Base-by-base conservation (phyloP, 1,139 yeast genomes). In the Debaryomycetaceae sp. region DNA sequence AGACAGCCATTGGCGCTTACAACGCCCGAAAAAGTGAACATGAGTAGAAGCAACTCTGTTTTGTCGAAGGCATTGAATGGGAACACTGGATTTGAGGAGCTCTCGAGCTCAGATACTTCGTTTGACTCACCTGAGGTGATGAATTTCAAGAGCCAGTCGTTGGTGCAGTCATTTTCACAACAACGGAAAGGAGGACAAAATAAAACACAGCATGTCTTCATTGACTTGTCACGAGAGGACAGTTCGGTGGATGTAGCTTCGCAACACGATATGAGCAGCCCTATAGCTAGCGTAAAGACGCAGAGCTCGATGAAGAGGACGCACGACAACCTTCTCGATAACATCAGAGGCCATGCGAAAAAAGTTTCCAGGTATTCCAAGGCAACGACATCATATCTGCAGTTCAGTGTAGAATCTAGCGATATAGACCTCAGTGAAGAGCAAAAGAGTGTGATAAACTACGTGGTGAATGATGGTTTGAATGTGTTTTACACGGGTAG, bases 401-500 rank as follows among this genome's bases (percentile, higher is more conserved):
- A 3, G 7, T 22, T 8, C 11, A 11, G 11, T 22, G 17, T 38
- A 17, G 33, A 22, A 37, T n/a, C 30, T 6, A 35, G 28, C 17
- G 31, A 31, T 16, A 37, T 49, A 5, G 36, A 36, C 5, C 53
- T 70, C 35, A 66, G 71, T 49, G 58, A 73, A 17, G 98, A 92
- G 56, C 98, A 92, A 60, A 62, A 68, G 37, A 61, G 69, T 24
- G 88, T 92, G 6, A 67, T 87, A 9, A 71, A 77, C n/a, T 63
- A 84, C 35, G 92, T 88, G 5, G 69, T 80, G 24, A 66, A 75
- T 24, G 78, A 70, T 31, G 67, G 73, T 6, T 54, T 63, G 37
- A 83, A 74, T 49, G 71, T 84, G 0, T 85, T 85, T 51, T 85
- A 80, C 55, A 84, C 92, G 0, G 94, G 94, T 40, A 77, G 86